These are phyloP conservation scores for Coffea eugenioides DNA, from an alignment of 257 asterid genomes.

Conservation along the genomic window DNA sequence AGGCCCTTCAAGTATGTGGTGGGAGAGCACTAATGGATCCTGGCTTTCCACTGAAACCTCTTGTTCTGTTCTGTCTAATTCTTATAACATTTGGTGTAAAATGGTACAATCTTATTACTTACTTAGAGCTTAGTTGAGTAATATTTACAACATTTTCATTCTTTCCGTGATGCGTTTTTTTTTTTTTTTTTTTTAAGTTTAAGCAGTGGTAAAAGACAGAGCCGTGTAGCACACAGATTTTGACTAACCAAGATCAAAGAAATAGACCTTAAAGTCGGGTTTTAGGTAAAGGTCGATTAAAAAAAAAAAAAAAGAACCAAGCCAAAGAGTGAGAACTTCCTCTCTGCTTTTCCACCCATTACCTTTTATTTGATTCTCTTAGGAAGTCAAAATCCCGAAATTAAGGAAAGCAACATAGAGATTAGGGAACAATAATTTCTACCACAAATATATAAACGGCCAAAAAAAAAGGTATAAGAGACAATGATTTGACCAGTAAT, in stretches of 20 bases:
- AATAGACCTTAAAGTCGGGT: not conserved
- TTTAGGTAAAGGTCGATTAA: not conserved
- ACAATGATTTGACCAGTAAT: conserved; percentile 49
- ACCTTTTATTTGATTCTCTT: not conserved
- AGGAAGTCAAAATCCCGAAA: conserved; percentile 36
- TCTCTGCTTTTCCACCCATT: conserved; percentile 3
- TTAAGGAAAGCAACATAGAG: conserved; percentile 40
- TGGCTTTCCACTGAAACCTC: too few relatives aligned
- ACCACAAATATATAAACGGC: not conserved
- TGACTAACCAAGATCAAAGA: conserved; percentile 8
- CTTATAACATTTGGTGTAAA: too few relatives aligned
- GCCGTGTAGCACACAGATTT: conserved; percentile 10
- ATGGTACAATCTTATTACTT: too few relatives aligned
- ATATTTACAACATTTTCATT: not conserved
- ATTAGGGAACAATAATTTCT: conserved; percentile 10
- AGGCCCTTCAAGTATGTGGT: conserved; percentile 1
- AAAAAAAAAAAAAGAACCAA: not conserved
- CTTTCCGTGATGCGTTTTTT: not conserved
- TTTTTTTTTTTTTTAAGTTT: not conserved
- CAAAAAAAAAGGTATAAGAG: conserved; percentile 13
- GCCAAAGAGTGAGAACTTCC: not conserved
- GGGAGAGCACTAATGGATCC: not conserved
- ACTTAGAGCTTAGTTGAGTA: not conserved
- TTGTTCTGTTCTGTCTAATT: too few relatives aligned
- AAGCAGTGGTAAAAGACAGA: not conserved